A percentile compares a stretch with the other conserved stretches of the same genome.
Evolutionary conservation across 2,329 filamentous ascomycete species (phyloP).

Genomic region (Neoascochyta sp.): DNA sequence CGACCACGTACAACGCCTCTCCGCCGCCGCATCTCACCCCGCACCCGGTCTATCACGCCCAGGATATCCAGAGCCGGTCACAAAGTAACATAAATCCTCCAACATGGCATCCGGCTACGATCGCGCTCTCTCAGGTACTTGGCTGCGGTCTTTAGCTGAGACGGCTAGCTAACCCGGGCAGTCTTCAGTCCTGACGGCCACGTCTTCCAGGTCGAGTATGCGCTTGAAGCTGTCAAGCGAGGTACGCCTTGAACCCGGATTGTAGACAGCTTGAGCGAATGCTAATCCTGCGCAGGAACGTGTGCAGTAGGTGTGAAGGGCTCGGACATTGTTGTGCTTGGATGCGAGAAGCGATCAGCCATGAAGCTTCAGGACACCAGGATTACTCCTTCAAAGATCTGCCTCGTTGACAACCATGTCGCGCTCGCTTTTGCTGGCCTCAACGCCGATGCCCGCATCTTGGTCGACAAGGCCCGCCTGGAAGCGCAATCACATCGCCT

Average conservation of each 20-base stretch:
- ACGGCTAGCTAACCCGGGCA: constrained; percentile 43
- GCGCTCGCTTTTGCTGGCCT: constrained; percentile 95
- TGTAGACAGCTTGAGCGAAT: neutral
- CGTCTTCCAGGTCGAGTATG: constrained; percentile 99
- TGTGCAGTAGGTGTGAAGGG: constrained; percentile 98
- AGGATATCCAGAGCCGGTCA: no score
- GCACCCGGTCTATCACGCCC: neutral
- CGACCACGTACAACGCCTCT: constrained; percentile 15
- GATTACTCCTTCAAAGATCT: constrained; percentile 98
- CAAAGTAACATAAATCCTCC: constrained; percentile 4
- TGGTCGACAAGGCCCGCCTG: constrained; percentile 95
- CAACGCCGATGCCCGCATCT: constrained; percentile 95
- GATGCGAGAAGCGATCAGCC: constrained; percentile 96
- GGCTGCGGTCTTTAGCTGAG: constrained; percentile 19
- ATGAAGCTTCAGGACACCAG: constrained; percentile 99
- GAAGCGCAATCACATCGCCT: constrained; percentile 97
- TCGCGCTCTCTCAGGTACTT: constrained; percentile 94
- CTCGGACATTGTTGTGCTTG: constrained; percentile 86
- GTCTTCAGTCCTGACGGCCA: constrained; percentile 99
- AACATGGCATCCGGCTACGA: constrained; percentile 93
- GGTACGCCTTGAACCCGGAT: constrained; percentile 51
- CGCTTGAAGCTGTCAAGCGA: constrained; percentile 96
- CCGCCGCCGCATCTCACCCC: constrained; percentile 8
- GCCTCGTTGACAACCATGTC: constrained; percentile 90
- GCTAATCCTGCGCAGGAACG: constrained; percentile 61